Evolutionary conservation across 2,329 filamentous ascomycete species (phyloP), one percentile per base, ranked within the genome.

Genomic region (Diplocarpon rosae): DNA sequence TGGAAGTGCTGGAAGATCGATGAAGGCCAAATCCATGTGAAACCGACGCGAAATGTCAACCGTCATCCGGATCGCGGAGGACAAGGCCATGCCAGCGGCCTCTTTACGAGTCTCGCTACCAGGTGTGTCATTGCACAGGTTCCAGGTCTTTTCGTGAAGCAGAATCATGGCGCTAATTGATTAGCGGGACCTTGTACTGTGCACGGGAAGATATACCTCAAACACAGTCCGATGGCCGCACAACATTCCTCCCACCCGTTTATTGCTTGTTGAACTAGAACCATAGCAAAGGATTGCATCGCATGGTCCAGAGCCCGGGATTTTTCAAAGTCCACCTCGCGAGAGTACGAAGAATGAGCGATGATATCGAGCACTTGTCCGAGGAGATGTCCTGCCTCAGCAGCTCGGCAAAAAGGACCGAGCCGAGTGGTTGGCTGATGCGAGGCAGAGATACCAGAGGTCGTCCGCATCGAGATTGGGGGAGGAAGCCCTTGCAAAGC

Each of bases 231-330:
- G 14, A 55, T 55, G 11, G 48, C 45, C 14, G 45, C 50, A 37
- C 52, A 55, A 30, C 52, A 55, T 46, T 53, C 50, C 38, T 55
- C 52, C 52, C 52, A 55, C 2, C 52, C 50, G 39, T 52, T 50
- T 8, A 52, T 43, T 29, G 50, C 52, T 38, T 47, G 43, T 14
- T 53, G 35, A 11, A 51, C 33, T 10, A 55, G 46, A 10, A 33
- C 37, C 43, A 50, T 47, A 3, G 48, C 50, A 8, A 53, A 37
- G 11, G 20, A 35, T 30, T 44, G 50, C 10, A 54, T 39, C 2
- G 38, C 34, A 37, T 30, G 31, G 33, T 55, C 52, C 1, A 53
- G 17, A n/a, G 31, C 33, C 9, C 41, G 34, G 14, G 36, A 45
- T 38, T 37, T 46, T 12, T 33, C 34, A 15, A 47, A 16, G 14